Percentiles rank a stretch among this genome's conserved stretches.
These are phyloP conservation scores for Calcarisporium arbuscula DNA, from an alignment of 2,329 filamentous ascomycete genomes.

Conservation along the genomic window DNA sequence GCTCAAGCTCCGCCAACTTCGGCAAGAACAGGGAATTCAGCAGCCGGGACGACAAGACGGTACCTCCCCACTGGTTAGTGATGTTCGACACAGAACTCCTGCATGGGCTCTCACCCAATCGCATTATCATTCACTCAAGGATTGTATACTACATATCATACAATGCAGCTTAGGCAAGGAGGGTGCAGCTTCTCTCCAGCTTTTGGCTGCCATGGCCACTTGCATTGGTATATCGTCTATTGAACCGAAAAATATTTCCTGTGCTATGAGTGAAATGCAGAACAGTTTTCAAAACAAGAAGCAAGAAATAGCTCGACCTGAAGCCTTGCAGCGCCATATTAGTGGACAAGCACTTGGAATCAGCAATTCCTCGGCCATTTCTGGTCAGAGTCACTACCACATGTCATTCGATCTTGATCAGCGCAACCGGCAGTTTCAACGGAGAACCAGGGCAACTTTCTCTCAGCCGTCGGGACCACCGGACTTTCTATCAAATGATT, in stretches of 20 bases:
- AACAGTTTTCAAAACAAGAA: slow-evolving; percentile 46
- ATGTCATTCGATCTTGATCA: slow-evolving; percentile 54
- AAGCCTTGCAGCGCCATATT: slow-evolving; percentile 50
- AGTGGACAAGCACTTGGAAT: no score
- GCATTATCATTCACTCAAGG: no score
- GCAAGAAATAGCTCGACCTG: slow-evolving; percentile 48
- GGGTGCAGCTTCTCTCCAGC: slow-evolving; percentile 48
- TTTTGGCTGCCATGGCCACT: slow-evolving; percentile 47
- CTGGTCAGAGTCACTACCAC: no score
- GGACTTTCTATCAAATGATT: no score
- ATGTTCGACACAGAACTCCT: no score
- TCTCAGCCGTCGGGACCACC: slow-evolving; percentile 64
- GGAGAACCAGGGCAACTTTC: slow-evolving; percentile 60
- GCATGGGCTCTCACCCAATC: no score
- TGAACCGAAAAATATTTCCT: slow-evolving; percentile 42
- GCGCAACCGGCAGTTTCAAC: slow-evolving; percentile 68
- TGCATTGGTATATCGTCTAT: slow-evolving; percentile 43
- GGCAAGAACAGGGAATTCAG: no score
- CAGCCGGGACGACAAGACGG: slow-evolving; percentile 22
- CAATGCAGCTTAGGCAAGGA: slow-evolving; percentile 49
- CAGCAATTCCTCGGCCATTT: no score
- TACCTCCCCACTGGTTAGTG: slow-evolving; percentile 8
- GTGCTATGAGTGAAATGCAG: slow-evolving; percentile 50
- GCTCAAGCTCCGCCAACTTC: no score
- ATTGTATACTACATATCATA: no score